Conservation (phyloP, 148 eudicot species). For the Arctostaphylos glauca region DNA sequence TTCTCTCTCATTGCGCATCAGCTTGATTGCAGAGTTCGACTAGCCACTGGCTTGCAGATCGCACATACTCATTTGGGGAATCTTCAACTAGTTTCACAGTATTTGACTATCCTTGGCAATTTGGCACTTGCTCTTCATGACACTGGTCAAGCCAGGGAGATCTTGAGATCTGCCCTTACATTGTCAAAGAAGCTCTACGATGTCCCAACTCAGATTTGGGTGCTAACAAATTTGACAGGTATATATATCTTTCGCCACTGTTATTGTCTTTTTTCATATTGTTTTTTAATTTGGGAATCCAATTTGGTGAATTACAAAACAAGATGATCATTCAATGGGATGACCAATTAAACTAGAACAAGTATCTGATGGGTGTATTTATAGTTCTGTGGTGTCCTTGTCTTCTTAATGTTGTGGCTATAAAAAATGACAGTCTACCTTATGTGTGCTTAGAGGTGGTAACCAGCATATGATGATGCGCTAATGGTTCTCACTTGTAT, state of each 20-base stretch:
- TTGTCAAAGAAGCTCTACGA: constrained; percentile 91
- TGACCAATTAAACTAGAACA: not conserved
- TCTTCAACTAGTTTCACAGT: constrained; percentile 97
- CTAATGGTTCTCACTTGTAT: constrained; percentile 6
- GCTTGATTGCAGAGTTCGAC: constrained; percentile 55
- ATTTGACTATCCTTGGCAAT: constrained; percentile 83
- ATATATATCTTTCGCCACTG: constrained; percentile 1
- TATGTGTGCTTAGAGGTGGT: not conserved
- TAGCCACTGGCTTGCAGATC: constrained; percentile 90
- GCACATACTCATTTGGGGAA: constrained; percentile 77
- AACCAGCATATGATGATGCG: not conserved
- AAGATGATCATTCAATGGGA: not conserved
- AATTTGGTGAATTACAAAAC: not conserved
- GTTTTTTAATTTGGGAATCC: not conserved
- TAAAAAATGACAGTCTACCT: not conserved
- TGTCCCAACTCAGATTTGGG: constrained; percentile 93
- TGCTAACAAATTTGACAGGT: constrained; percentile 78
- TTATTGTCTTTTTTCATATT: not conserved
- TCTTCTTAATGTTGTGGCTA: not conserved
- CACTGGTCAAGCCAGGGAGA: constrained; percentile 89
- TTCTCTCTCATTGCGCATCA: not conserved
- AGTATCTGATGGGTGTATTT: not conserved
- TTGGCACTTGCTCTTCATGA: constrained; percentile 96
- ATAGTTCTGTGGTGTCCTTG: not conserved
- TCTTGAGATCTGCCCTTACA: constrained; percentile 88